A percentile compares a stretch with the other conserved stretches of the same genome.
Conservation (phyloP, 2,329 filamentous ascomycete genomes). For the Cytospora leucostoma region DNA sequence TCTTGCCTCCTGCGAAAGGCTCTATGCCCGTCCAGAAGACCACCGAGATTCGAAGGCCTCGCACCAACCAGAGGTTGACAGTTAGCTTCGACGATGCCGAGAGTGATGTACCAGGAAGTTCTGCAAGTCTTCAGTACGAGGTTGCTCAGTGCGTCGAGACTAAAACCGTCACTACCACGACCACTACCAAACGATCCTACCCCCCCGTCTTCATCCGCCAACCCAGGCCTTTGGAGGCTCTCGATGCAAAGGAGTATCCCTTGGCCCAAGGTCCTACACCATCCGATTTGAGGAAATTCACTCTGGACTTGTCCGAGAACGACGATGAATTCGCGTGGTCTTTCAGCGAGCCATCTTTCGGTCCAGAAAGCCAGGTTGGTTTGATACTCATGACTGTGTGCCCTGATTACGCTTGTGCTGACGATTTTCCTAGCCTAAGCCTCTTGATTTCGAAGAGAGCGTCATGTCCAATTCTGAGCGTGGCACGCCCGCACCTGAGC, state of each 20-base stretch:
- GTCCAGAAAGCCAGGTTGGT: constrained; percentile 23
- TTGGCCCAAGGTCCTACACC: constrained; percentile 83
- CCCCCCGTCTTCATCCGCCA: constrained; percentile 81
- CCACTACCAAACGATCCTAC: constrained; percentile 81
- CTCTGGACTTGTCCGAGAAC: constrained; percentile 67
- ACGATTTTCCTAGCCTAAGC: constrained; percentile 16
- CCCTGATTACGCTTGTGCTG: background rate
- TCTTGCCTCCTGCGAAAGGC: constrained; percentile 23
- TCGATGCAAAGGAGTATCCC: constrained; percentile 89
- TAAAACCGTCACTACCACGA: constrained; percentile 83
- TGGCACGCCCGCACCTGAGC: constrained; percentile 37
- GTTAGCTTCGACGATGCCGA: constrained; percentile 40
- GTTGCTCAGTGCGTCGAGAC: constrained; percentile 68
- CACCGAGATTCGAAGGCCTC: constrained; percentile 37
- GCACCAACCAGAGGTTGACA: constrained; percentile 39
- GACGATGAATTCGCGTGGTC: constrained; percentile 45
- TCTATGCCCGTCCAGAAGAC: constrained; percentile 30
- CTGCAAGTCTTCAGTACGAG: constrained; percentile 52
- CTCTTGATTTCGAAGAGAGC: constrained; percentile 25
- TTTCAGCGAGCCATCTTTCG: constrained; percentile 23
- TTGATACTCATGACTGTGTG: background rate
- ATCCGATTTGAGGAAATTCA: constrained; percentile 73
- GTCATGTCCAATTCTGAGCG: constrained; percentile 37
- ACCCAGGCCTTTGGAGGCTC: constrained; percentile 66
- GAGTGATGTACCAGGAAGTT: constrained; percentile 30